phyloP scores from a whole-genome alignment of 2,329 filamentous ascomycete genomes.

The Colletotrichum cereale region DNA sequence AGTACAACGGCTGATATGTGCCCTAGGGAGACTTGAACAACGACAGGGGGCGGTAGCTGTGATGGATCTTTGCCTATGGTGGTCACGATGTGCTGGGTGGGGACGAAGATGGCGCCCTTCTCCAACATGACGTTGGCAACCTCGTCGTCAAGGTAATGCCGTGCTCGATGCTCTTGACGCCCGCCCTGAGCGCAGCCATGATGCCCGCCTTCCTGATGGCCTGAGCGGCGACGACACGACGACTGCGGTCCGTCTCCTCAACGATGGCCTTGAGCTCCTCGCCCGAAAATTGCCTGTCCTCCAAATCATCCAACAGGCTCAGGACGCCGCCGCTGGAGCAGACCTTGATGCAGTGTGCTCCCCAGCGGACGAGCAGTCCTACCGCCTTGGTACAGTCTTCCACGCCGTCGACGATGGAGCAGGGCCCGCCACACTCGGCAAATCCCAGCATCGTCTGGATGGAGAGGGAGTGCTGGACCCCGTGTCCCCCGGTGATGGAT shows the following conservation, averaged over 20 bases:
- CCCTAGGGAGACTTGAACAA: conserved; percentile 51
- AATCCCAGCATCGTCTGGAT: conserved; percentile 49
- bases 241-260: conserved; percentile 55
- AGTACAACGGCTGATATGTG: background rate
- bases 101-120: conserved; percentile 57
- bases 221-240: conserved; percentile 57
- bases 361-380: conserved; percentile 57
- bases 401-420: conserved; percentile 59
- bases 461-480: conserved; percentile 57
- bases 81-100: conserved; percentile 59
- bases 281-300: conserved; percentile 58
- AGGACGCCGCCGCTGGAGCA: conserved; percentile 59
- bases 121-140: conserved; percentile 57
- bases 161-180: conserved; percentile 62
- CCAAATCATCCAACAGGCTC: conserved; percentile 56
- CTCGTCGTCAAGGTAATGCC: conserved; percentile 62
- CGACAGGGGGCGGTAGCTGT: conserved; percentile 48
- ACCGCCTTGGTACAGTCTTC: conserved; percentile 59
- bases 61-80: conserved; percentile 50
- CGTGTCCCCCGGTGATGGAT: conserved; percentile 63
- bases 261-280: conserved; percentile 59
- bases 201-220: conserved; percentile 62
- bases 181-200: conserved; percentile 57
- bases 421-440: conserved; percentile 48
- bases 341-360: conserved; percentile 63